Percentiles rank a stretch among this genome's conserved stretches.
Conservation (phyloP, 441 rosid species). For the Theobroma grandiflorum region DNA sequence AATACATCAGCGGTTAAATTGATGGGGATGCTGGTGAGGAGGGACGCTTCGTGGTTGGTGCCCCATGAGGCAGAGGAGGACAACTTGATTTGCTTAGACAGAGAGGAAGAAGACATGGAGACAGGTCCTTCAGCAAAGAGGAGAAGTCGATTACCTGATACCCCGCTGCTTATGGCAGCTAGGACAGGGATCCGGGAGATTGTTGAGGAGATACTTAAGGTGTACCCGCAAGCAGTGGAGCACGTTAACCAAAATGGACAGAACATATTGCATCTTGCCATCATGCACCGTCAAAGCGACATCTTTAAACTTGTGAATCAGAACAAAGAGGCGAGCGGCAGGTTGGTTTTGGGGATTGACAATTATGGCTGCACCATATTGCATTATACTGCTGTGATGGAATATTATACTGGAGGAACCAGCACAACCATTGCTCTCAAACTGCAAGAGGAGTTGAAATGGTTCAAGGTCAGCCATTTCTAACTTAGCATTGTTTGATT, state of each 20-base stretch:
- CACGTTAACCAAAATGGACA: constrained; percentile 8
- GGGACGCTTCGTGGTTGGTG: constrained; percentile 25
- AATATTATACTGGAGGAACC: constrained; percentile 12
- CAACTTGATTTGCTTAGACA: background rate
- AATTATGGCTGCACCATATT: constrained; percentile 31
- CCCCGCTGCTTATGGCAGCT: constrained; percentile 37
- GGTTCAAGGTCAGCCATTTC: constrained; percentile 31
- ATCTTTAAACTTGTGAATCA: constrained; percentile 22
- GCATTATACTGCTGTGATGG: constrained; percentile 33
- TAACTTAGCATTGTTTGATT: background rate
- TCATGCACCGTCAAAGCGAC: constrained; percentile 17
- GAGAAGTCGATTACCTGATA: background rate
- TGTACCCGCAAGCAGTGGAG: constrained; percentile 32
- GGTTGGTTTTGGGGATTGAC: constrained; percentile 26
- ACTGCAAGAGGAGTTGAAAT: constrained; percentile 30
- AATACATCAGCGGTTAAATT: constrained; percentile 18
- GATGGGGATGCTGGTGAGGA: constrained; percentile 12
- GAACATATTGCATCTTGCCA: constrained; percentile 40
- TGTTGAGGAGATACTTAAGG: constrained; percentile 9
- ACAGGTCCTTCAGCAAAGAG: background rate
- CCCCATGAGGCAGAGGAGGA: background rate
- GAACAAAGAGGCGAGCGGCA: background rate
- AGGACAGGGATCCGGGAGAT: constrained; percentile 34
- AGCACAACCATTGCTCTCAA: constrained; percentile 25
- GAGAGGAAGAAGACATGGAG: background rate